A percentile compares a stretch with the other conserved stretches of the same genome.
Evolutionary conservation across 179 eudicot genomes (phyloP).

Genomic region (Silene vulgaris): DNA sequence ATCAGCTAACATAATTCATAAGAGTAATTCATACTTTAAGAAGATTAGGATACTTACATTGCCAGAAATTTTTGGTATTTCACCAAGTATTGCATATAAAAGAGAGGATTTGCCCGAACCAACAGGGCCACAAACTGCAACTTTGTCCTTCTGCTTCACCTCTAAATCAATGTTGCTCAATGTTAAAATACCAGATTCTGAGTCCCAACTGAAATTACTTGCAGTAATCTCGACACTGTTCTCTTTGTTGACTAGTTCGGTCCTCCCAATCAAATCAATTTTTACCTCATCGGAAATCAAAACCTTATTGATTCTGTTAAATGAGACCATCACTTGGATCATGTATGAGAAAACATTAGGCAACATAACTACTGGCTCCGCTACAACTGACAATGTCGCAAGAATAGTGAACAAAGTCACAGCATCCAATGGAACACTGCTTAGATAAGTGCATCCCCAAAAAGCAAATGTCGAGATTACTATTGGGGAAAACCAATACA

Average conservation of each 20-base stretch:
- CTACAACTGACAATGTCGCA: conserved; percentile 43
- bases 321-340: conserved; percentile 58
- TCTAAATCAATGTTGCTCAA: conserved; percentile 19
- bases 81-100: conserved; percentile 39
- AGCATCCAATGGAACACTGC: conserved; percentile 56
- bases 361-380: conserved; percentile 52
- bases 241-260: conserved; percentile 15
- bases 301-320: conserved; percentile 43
- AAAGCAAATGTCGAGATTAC: conserved; percentile 57
- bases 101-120: conserved; percentile 27
- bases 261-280: conserved; percentile 15
- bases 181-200: neutral
- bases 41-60: conserved; percentile 32
- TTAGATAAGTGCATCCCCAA: conserved; percentile 42
- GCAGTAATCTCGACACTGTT: conserved; percentile 6
- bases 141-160: conserved; percentile 17
- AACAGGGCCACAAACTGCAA: conserved; percentile 28
- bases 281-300: conserved; percentile 18
- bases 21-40: neutral
- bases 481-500: conserved; percentile 70
- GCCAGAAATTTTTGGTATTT: conserved; percentile 39
- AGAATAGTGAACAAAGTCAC: conserved; percentile 58
- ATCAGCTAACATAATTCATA: too few relatives aligned
- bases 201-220: conserved; percentile 19
- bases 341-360: conserved; percentile 49